Percentiles rank a stretch among this genome's conserved stretches.
These are phyloP conservation scores for Exophiala dermatitidis DNA, from an alignment of 2,329 filamentous ascomycete species.

Conservation along the genomic window DNA sequence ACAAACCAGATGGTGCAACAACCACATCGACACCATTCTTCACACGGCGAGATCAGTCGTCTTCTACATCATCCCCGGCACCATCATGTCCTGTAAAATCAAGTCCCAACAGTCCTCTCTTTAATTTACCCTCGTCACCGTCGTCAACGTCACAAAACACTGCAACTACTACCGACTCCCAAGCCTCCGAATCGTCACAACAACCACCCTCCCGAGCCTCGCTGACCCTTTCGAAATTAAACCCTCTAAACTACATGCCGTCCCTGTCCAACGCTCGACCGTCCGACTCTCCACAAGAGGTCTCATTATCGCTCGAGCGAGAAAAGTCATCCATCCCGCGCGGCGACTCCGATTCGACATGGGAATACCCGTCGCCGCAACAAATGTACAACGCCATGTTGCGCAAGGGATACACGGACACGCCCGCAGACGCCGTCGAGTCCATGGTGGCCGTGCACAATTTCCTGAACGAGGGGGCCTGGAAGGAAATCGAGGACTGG, in stretches of 20 bases:
- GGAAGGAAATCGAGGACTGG: constrained; percentile 91
- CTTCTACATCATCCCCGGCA: constrained; percentile 34
- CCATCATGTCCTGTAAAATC: constrained; percentile 57
- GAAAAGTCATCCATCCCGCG: constrained; percentile 88
- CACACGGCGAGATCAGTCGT: not conserved
- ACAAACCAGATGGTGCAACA: not conserved
- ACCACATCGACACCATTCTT: not conserved
- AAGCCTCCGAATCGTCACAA: constrained; percentile 21
- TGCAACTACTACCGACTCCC: constrained; percentile 4
- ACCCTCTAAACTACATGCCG: constrained; percentile 95
- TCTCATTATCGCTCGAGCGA: constrained; percentile 68
- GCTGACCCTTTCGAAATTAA: constrained; percentile 55
- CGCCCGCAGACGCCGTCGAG: constrained; percentile 85
- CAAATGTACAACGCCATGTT: constrained; percentile 99
- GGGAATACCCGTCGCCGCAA: constrained; percentile 97
- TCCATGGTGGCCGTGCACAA: constrained; percentile 98
- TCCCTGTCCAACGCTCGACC: constrained; percentile 72
- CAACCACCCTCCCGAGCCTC: constrained; percentile 1
- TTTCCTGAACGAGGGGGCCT: constrained; percentile 94
- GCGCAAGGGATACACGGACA: constrained; percentile 92
- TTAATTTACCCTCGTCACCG: constrained; percentile 25
- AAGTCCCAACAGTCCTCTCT: constrained; percentile 25
- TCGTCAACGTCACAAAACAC: constrained; percentile 26
- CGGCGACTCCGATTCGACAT: constrained; percentile 68
- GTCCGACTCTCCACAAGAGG: constrained; percentile 55